Conservation (phyloP, 768 basidiomycete genomes). For the Suillus ampliporus region DNA sequence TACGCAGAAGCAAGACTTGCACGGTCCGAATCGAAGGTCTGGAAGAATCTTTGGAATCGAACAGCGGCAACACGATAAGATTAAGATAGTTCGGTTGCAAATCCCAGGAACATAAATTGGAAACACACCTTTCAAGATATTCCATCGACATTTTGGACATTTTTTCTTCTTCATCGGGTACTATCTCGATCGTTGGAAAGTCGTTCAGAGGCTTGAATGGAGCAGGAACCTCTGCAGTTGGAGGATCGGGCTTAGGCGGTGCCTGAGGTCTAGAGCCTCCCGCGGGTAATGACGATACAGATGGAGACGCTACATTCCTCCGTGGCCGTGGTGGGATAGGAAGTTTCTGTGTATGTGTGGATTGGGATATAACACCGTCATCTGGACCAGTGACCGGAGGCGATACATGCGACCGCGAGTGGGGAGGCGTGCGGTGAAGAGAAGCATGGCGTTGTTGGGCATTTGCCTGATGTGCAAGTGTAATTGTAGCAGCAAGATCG, state of each 20-base stretch:
- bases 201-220: neutral
- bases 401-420: conserved; percentile 1
- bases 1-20: conserved; percentile 40
- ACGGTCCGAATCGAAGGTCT: conserved; percentile 38
- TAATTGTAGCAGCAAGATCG: conserved; percentile 35
- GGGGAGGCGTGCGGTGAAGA: conserved; percentile 1
- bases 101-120: neutral
- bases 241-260: neutral
- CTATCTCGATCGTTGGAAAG: neutral
- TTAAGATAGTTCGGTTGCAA: neutral
- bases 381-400: neutral
- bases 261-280: neutral
- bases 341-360: conserved; percentile 18
- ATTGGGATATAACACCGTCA: conserved; percentile 6
- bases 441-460: conserved; percentile 16
- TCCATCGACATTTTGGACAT: conserved; percentile 36
- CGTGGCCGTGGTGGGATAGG: conserved; percentile 28
- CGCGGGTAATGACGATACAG: neutral
- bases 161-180: conserved; percentile 23
- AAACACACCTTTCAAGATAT: conserved; percentile 36
- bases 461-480: conserved; percentile 31
- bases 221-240: conserved; percentile 2
- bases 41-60: conserved; percentile 30
- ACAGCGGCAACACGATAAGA: conserved; percentile 14
- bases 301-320: conserved; percentile 14